Evolutionary conservation across 208 protist genomes (phyloP).

Genomic region (Crithidia sp.): DNA sequence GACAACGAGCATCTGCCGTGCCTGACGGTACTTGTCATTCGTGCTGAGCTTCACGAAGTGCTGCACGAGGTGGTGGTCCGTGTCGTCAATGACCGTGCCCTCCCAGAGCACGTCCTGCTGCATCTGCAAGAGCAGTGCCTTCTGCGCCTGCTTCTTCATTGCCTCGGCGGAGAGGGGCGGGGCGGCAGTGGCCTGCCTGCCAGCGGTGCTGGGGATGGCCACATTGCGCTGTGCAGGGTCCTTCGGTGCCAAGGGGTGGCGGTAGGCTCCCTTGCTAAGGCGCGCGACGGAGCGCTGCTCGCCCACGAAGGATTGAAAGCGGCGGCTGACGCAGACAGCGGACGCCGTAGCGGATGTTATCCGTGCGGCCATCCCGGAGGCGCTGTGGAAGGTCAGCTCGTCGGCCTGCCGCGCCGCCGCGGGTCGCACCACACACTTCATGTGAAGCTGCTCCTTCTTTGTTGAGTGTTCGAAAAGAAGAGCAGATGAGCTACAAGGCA

Average conservation of each 20-base stretch:
- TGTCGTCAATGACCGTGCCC: conserved; percentile 77
- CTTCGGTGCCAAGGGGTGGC: conserved; percentile 73
- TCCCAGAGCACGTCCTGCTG: conserved; percentile 90
- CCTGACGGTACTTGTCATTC: conserved; percentile 82
- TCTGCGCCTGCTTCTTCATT: conserved; percentile 71
- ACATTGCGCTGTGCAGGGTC: conserved; percentile 83
- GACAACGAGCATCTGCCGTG: conserved; percentile 75
- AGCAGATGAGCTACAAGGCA: not conserved
- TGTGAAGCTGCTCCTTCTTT: not conserved
- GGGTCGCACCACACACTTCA: conserved; percentile 4
- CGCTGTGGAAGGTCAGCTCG: not conserved
- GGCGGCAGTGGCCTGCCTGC: conserved; percentile 18
- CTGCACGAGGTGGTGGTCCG: conserved; percentile 73
- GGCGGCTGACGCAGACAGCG: not conserved
- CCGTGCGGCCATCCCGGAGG: not conserved
- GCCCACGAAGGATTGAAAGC: conserved; percentile 56
- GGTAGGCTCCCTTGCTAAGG: conserved; percentile 56
- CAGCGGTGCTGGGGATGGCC: conserved; percentile 50
- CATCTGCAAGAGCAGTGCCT: conserved; percentile 68
- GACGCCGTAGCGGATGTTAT: not conserved
- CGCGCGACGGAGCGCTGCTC: conserved; percentile 56
- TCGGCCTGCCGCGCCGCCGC: conserved; percentile 1
- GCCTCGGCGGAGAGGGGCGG: conserved; percentile 52
- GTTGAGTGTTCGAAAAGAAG: not conserved
- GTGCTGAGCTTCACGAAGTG: conserved; percentile 76